Conservation (phyloP, 768 basidiomycete genomes). For the Boletus eberwhitei region DNA sequence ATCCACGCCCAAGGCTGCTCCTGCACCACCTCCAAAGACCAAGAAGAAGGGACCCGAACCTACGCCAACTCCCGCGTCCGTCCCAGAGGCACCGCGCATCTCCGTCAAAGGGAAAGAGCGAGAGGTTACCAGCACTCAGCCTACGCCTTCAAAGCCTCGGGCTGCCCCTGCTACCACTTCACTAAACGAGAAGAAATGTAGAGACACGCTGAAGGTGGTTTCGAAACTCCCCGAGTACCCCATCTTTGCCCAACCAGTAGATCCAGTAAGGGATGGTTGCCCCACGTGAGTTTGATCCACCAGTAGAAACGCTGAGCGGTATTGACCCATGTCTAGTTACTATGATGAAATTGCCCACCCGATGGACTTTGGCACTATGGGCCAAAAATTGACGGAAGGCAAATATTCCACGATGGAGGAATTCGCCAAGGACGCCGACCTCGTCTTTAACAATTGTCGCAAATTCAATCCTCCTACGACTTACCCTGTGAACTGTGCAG, state of each 20-base stretch:
- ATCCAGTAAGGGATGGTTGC: slow-evolving; percentile 79
- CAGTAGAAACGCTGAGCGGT: not conserved
- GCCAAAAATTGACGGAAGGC: slow-evolving; percentile 58
- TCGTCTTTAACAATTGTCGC: slow-evolving; percentile 87
- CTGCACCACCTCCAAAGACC: slow-evolving; percentile 30
- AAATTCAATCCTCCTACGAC: slow-evolving; percentile 87
- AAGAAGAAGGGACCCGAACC: slow-evolving; percentile 43
- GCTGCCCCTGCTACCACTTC: slow-evolving; percentile 42
- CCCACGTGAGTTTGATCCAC: slow-evolving; percentile 66
- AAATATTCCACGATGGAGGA: slow-evolving; percentile 80
- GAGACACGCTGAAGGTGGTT: slow-evolving; percentile 60
- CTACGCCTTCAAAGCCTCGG: slow-evolving; percentile 40
- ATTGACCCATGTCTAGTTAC: slow-evolving; percentile 52
- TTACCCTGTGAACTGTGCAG: slow-evolving; percentile 68
- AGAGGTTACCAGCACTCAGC: slow-evolving; percentile 39
- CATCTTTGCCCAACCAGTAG: slow-evolving; percentile 81
- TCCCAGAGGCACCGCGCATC: slow-evolving; percentile 31
- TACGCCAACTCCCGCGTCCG: slow-evolving; percentile 15
- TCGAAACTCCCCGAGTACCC: slow-evolving; percentile 60
- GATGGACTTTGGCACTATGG: slow-evolving; percentile 91
- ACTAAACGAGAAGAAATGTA: slow-evolving; percentile 82
- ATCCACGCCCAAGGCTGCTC: slow-evolving; percentile 24
- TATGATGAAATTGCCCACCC: slow-evolving; percentile 87
- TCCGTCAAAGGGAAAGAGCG: slow-evolving; percentile 76
- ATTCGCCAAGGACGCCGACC: slow-evolving; percentile 74